Conservation (phyloP, 2,329 filamentous ascomycete genomes). For the Fusarium buharicum region DNA sequence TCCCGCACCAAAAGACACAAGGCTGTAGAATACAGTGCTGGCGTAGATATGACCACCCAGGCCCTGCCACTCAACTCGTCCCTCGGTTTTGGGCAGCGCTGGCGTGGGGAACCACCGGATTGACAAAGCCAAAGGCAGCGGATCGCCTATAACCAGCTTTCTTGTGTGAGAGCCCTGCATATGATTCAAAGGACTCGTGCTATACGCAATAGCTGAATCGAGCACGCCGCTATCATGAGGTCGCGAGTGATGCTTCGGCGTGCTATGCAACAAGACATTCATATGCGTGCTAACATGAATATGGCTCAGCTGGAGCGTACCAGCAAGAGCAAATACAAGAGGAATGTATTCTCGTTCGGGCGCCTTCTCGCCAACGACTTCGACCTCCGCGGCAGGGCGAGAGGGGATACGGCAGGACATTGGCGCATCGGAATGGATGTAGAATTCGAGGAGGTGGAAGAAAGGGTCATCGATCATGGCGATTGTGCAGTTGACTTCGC, state of each 20-base stretch:
- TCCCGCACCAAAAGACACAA: slow-evolving; percentile 69
- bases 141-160: slow-evolving; percentile 88
- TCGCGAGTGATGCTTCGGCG: slow-evolving; percentile 69
- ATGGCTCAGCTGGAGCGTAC: slow-evolving; percentile 87
- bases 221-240: slow-evolving; percentile 80
- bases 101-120: slow-evolving; percentile 89
- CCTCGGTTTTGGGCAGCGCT: slow-evolving; percentile 73
- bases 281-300: slow-evolving; percentile 90
- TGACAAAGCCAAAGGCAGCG: slow-evolving; percentile 79
- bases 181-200: slow-evolving; percentile 75
- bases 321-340: slow-evolving; percentile 87
- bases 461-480: slow-evolving; percentile 79
- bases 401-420: slow-evolving; percentile 90
- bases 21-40: slow-evolving; percentile 70
- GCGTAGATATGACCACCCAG: slow-evolving; percentile 72
- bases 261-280: slow-evolving; percentile 85
- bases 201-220: slow-evolving; percentile 89
- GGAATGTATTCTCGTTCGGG: slow-evolving; percentile 75
- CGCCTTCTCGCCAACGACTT: slow-evolving; percentile 63
- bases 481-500: slow-evolving; percentile 86
- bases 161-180: slow-evolving; percentile 62
- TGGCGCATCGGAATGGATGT: slow-evolving; percentile 95
- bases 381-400: slow-evolving; percentile 69
- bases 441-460: slow-evolving; percentile 94
- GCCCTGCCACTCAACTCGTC: slow-evolving; percentile 71